Base-by-base conservation (phyloP, 768 basidiomycete genomes). In the Hygrocybe punicea region DNA sequence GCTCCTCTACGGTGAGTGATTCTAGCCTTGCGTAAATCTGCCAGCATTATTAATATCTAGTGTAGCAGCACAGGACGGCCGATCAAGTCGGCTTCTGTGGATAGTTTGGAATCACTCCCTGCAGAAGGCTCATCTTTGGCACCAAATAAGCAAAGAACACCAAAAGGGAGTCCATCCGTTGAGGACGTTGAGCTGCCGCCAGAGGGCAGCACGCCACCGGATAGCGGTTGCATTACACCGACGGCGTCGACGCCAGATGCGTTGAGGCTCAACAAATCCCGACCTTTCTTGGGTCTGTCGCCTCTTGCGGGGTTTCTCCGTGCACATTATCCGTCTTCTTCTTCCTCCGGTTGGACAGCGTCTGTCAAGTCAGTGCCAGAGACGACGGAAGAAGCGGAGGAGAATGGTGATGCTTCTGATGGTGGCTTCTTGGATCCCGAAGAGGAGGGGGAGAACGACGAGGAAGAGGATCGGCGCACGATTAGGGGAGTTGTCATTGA, bases 141-240 rank as follows among this genome's bases (percentile, higher is more conserved):
- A 9, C 7, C 49, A 51, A 17, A 14, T 16, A 34, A 19, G 40
- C 60, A 2, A 58, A 62, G 25, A 25, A 67, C 66, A 23, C 60
- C 70, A 23, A 39, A 55, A 48, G 40, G 23, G 33, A 59, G 19
- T 21, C 56, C 48, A 10, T 39, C 40, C 16, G 33, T 42, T 34
- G 37, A 39, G 8, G 45, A 35, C 4, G 49, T 5, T 2, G 37
- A 53, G 21, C 13, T 37, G 39, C 39, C n/a, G 17, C 21, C 60
- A 24, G 80, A 76, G 40, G 60, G 62, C 33, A 63, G 64, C 14
- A 78, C 79, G 0, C 79, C 82, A 23, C 74, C 81, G 17, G 71
- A 72, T 2, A 84, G 85, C 65, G 84, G 86, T 2, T 66, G 78
- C 14, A 81, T 77, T 2, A 87, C 86, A 10, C 86, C 86, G 3